Base-by-base conservation (phyloP, 306 rosid species). In the Echinosophora koreensis region DNA sequence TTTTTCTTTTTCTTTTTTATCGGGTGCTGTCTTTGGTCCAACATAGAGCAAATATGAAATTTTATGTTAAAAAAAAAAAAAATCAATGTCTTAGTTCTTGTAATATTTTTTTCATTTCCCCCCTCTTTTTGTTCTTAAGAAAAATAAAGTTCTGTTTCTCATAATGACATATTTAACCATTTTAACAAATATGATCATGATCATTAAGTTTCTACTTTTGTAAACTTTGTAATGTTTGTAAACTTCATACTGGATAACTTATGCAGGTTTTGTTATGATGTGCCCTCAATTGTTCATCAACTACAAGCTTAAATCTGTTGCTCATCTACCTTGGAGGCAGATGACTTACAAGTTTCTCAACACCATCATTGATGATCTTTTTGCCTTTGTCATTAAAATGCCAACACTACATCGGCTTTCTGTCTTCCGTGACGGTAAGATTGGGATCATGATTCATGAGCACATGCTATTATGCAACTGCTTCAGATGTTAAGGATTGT, bases 241-340 rank as follows among this genome's bases (percentile, higher is more conserved):
- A 62, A 81, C 47, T 58, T 74, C 58, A n/a, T 81, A 51, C 38
- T 78, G 79, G 46, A 67, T 78, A 57, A 79, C 22, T 66, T 70
- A 39, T 76, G 73, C 89, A 94, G 98, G 98, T 59, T 95, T 95
- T 79, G 90, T 92, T 69, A 95, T 95, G 99, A 95, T 95, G 99
- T 95, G 99, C 84, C 99, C 99, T 32, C 99, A 95, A 62, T 82
- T 95, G 81, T 95, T 95, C 87, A 95, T 95, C 81, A 95, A 95
- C 81, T 95, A 95, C 87, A 95, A 95, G 89, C 96, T 95, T 67
- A 88, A 95, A 87, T 95, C 99, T 56, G 99, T 95, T 72, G 99
- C 99, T 76, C 99, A 95, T 89, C 87, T 95, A 57, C 99, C 99
- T 30, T 95, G 99, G 99, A 90, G 99, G 86, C 99, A 95, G 84